These are phyloP conservation scores for Gamsiella multidivaricata DNA, from an alignment of 192 early-diverging fungal species.

Conservation along the genomic window DNA sequence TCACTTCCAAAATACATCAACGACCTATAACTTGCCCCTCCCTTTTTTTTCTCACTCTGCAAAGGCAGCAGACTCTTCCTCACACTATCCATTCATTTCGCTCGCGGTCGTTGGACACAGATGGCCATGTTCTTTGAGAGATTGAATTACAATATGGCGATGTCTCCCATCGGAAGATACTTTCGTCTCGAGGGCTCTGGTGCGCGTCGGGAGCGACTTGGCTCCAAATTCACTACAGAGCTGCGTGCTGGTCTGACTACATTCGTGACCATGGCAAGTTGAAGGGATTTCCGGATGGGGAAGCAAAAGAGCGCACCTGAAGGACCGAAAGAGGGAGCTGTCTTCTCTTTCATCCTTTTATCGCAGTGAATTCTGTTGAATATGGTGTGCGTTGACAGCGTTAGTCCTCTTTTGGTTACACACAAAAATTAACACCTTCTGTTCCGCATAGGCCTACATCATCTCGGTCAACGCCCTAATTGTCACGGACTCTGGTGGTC, in stretches of 20 bases:
- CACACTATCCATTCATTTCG: no score
- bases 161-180: slow-evolving; percentile 71
- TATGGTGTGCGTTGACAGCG: no score
- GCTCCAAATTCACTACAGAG: slow-evolving; percentile 74
- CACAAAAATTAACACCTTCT: neutral
- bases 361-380: neutral
- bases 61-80: neutral
- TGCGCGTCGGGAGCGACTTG: slow-evolving; percentile 61
- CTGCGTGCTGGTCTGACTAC: slow-evolving; percentile 71
- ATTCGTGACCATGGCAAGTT: slow-evolving; percentile 74
- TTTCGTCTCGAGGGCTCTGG: slow-evolving; percentile 58
- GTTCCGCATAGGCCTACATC: slow-evolving; percentile 65
- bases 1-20: no score
- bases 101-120: no score
- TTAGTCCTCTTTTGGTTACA: neutral
- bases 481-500: slow-evolving; percentile 81
- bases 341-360: neutral
- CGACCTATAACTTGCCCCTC: no score
- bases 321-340: no score
- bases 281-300: no score
- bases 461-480: slow-evolving; percentile 81
- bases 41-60: neutral
- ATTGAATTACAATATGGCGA: slow-evolving; percentile 32
- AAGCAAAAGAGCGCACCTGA: no score
- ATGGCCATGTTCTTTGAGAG: slow-evolving; percentile 36